Evolutionary conservation across 768 basidiomycete genomes (phyloP).

Genomic region (Tricholomella constricta): DNA sequence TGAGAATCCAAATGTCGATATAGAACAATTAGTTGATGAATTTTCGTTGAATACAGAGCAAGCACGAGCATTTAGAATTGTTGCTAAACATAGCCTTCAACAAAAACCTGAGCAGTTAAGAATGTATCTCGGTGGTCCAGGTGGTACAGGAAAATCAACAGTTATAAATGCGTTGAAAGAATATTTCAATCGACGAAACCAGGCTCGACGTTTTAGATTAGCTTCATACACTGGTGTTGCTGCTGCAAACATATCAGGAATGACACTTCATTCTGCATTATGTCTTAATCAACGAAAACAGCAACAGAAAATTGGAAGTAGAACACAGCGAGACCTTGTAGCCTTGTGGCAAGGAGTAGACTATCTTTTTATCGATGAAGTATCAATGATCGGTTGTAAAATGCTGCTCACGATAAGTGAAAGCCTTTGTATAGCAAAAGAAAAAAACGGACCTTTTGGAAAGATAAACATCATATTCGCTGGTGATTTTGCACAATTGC

Average conservation of each 20-base stretch:
- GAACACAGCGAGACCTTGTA: slow-evolving; percentile 4
- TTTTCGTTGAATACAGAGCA: slow-evolving; percentile 33
- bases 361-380: slow-evolving; percentile 39
- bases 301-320: not conserved
- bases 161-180: slow-evolving; percentile 37
- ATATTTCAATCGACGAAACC: slow-evolving; percentile 25
- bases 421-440: slow-evolving; percentile 34
- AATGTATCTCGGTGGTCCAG: slow-evolving; percentile 40
- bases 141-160: slow-evolving; percentile 44
- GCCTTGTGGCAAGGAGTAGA: slow-evolving; percentile 42
- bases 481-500: slow-evolving; percentile 45
- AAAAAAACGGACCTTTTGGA: slow-evolving; percentile 31
- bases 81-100: slow-evolving; percentile 21
- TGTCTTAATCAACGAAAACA: not conserved
- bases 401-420: slow-evolving; percentile 33
- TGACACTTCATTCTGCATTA: slow-evolving; percentile 40
- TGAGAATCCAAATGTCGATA: no score
- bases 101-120: slow-evolving; percentile 1
- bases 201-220: slow-evolving; percentile 30
- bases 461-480: slow-evolving; percentile 44
- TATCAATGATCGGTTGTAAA: slow-evolving; percentile 41
- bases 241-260: slow-evolving; percentile 37
- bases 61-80: slow-evolving; percentile 29
- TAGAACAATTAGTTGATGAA: no score
- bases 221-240: slow-evolving; percentile 41